Base-by-base conservation (phyloP, 306 rosid genomes). In the Heteromeles arbutifolia region DNA sequence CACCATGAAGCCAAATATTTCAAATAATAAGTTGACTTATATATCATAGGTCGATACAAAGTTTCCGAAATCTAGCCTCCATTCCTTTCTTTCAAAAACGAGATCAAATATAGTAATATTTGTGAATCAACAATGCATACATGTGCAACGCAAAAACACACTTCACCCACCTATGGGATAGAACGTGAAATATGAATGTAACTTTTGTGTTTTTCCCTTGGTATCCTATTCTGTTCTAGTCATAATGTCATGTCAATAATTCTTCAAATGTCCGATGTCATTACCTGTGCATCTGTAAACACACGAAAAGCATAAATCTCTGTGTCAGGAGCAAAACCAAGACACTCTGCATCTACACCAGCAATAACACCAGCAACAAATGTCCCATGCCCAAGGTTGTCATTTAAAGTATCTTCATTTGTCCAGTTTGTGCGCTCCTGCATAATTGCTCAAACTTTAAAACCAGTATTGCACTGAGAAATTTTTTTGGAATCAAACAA, bases 361-460 rank as follows among this genome's bases (percentile, higher is more conserved):
- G 98, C 96, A 80, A 91, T 81, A 67, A 94, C 98, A 77, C 98
- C 98, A 65, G 98, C 98, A 77, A 94, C 98, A 80, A 94, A 94
- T 53, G 98, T 92, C 83, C 98, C 98, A 75, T 94, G 98, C 70
- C 98, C 96, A 76, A 94, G 99, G 77, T 95, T 95, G 81, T 95
- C 99, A 34, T 95, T 95, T 74, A 95, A 74, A 0, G 97, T 92
- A 81, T 95, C 93, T 84, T 95, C 97, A 80, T 88, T 89, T 53
- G 99, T 95, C 99, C 99, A 95, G 84, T 95, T 95, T 57, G 99
- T 95, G 25, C 99, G 97, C 84, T 95, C 99, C 99, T 92, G 84
- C 25, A 81, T 59, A 78, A 21, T 78, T 34, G 34, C 71, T 73
- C 79, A 34, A 74, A 70, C 11, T 65, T 74, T 63, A 81, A 41